phyloP scores from a whole-genome alignment of 371 early-diverging fungal species.

The Funneliformis caledonium region DNA sequence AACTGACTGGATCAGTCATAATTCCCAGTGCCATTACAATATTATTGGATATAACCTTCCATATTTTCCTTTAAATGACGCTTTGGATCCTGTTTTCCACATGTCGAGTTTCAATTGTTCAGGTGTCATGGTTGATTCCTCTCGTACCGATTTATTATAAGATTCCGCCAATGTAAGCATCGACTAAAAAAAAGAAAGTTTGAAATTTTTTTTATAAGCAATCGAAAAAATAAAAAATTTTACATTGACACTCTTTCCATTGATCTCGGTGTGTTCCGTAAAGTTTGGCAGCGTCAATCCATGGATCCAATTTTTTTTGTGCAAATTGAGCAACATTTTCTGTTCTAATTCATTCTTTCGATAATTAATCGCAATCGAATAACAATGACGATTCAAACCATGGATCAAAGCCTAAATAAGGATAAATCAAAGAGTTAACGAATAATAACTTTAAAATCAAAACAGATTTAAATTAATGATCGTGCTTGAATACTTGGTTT shows the following conservation, averaged over 20 bases:
- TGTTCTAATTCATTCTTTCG: slow-evolving; percentile 99
- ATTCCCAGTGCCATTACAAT: slow-evolving; percentile 94
- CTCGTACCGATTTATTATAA: slow-evolving; percentile 95
- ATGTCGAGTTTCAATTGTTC: slow-evolving; percentile 95
- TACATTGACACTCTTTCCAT: slow-evolving; percentile 86
- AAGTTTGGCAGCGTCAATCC: slow-evolving; percentile 91
- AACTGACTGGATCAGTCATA: slow-evolving; percentile 86
- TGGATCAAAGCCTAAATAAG: slow-evolving; percentile 90
- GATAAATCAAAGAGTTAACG: slow-evolving; percentile 11
- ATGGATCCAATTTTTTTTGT: slow-evolving; percentile 99
- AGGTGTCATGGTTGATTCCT: slow-evolving; percentile 90
- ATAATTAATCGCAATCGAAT: slow-evolving; percentile 99
- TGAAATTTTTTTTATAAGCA: slow-evolving; percentile 1
- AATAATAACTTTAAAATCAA: slow-evolving; percentile 61
- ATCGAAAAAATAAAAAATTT: not conserved
- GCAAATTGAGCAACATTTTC: slow-evolving; percentile 98
- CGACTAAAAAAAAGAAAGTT: slow-evolving; percentile 50
- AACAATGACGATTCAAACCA: slow-evolving; percentile 99
- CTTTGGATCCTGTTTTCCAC: slow-evolving; percentile 99
- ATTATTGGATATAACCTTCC: slow-evolving; percentile 91
- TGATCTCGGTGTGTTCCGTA: slow-evolving; percentile 77
- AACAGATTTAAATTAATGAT: no score
- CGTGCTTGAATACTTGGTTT: no score
- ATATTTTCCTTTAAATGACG: slow-evolving; percentile 93
- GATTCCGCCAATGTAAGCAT: slow-evolving; percentile 90